Evolutionary conservation across 2,329 filamentous ascomycete genomes (phyloP), one percentile per base, ranked within the genome.

Genomic region (Trichophaea hybrida): DNA sequence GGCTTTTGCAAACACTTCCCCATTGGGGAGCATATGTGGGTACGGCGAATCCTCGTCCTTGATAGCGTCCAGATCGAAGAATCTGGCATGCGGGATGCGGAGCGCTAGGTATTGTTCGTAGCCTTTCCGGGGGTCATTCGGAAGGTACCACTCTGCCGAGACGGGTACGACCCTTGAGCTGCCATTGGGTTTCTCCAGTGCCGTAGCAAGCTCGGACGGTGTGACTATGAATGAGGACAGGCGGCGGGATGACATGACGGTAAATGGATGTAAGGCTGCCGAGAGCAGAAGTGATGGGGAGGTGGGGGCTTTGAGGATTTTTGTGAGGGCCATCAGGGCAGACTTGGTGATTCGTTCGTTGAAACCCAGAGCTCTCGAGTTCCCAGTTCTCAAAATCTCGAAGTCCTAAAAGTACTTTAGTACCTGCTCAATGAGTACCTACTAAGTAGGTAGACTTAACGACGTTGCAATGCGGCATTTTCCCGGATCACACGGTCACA

Each of bases 121-220:
- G 2, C 93, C 93, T 54, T 81, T 86, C 63, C 89, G 84, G 57
- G 81, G 81, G 67, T 95, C 91, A 72, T 95, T 97, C 64, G 93
- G 93, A 64, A 98, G 80, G 71, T 96, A 98, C 93, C 93, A 98
- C 31, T 88, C 80, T 51, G 90, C 93, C 73, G 90, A 96, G 46
- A 98, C 78, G 2, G 93, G 87, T 57, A 98, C 83, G 48, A 94
- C 84, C 66, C 86, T 83, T 1, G 91, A 86, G 10, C 88, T 82
- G 48, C 87, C 85, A 61, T 86, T 88, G 2, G 88, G 80, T 72
- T 91, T 94, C 74, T 85, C 85, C 55, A 98, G 78, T 55, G 89
- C 90, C 65, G 85, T 80, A 70, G 84, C 74, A 59, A 97, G 83
- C 73, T 96, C 85, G 63, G 82, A 80, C 0, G 93, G 91, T 1